These are phyloP conservation scores for Tympanopsis confertula DNA, from an alignment of 2,329 filamentous ascomycete genomes.

Conservation along the genomic window DNA sequence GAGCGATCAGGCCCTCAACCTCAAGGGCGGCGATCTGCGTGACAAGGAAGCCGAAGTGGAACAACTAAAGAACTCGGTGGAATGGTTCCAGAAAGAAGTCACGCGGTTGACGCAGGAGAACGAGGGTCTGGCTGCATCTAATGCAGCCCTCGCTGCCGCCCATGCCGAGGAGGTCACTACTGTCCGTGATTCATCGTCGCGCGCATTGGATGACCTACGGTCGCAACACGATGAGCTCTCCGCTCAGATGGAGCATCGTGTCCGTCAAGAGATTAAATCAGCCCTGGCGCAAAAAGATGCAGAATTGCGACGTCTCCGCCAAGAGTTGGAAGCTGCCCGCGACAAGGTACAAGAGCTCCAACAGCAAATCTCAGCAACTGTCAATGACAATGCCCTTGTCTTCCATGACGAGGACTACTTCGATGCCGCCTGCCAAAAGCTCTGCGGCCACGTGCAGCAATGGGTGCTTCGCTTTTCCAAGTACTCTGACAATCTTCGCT, in stretches of 20 bases:
- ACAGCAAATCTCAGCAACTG: conserved; percentile 40
- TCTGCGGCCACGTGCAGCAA: conserved; percentile 91
- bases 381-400: conserved; percentile 63
- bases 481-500: conserved; percentile 84
- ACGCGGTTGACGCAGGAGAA: conserved; percentile 73
- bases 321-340: conserved; percentile 65
- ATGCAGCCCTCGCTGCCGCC: conserved; percentile 63
- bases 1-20: conserved; percentile 23
- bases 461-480: conserved; percentile 98
- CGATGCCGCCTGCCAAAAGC: conserved; percentile 80
- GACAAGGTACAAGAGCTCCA: conserved; percentile 46
- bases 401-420: conserved; percentile 90
- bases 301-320: conserved; percentile 68
- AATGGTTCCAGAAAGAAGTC: conserved; percentile 73
- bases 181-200: conserved; percentile 52
- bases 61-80: conserved; percentile 65
- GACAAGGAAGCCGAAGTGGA: conserved; percentile 83
- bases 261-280: background rate
- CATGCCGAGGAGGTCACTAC: conserved; percentile 63
- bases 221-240: conserved; percentile 46
- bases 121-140: conserved; percentile 65
- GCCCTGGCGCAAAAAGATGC: conserved; percentile 54
- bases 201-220: conserved; percentile 60
- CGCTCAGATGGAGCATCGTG: conserved; percentile 45
- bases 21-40: conserved; percentile 58